phyloP scores from a whole-genome alignment of 768 basidiomycete species.

The Coprinopsis strossmayeri region DNA sequence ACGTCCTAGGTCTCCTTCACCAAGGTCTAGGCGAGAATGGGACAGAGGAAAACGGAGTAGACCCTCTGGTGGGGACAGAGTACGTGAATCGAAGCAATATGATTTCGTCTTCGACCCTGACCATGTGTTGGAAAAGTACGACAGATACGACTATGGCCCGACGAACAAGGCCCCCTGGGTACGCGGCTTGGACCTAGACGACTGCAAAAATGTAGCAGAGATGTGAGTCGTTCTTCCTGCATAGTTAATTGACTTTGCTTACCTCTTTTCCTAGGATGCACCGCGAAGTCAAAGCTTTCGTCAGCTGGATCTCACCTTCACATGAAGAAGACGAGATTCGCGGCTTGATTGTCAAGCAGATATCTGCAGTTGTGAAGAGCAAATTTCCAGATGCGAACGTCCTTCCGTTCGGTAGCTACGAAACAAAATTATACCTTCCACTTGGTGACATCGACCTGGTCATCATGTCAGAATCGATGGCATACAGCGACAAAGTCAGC shows the following conservation, averaged over 20 bases:
- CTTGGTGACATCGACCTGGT: slow-evolving; percentile 95
- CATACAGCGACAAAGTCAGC: slow-evolving; percentile 55
- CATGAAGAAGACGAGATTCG: slow-evolving; percentile 82
- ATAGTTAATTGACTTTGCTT: not conserved
- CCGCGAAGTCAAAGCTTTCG: slow-evolving; percentile 79
- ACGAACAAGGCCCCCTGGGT: slow-evolving; percentile 3
- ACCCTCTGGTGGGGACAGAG: not conserved
- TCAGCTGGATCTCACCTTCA: slow-evolving; percentile 83
- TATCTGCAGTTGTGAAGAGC: slow-evolving; percentile 56
- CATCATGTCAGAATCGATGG: slow-evolving; percentile 73
- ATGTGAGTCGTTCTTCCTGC: not conserved
- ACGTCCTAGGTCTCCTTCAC: not conserved
- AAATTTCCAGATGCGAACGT: slow-evolving; percentile 77
- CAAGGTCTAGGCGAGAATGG: not conserved
- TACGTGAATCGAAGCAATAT: not conserved
- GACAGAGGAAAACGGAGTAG: slow-evolving; percentile 1
- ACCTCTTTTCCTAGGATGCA: slow-evolving; percentile 58
- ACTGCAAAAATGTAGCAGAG: slow-evolving; percentile 2
- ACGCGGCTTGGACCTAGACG: not conserved
- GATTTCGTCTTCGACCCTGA: not conserved
- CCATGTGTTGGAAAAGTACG: not conserved
- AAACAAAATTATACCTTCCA: slow-evolving; percentile 91
- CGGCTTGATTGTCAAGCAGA: slow-evolving; percentile 60
- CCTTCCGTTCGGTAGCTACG: slow-evolving; percentile 85
- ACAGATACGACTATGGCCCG: not conserved